Evolutionary conservation across 164 flowering plant species (phyloP).

Genomic region (Nymphaea thermarum): DNA sequence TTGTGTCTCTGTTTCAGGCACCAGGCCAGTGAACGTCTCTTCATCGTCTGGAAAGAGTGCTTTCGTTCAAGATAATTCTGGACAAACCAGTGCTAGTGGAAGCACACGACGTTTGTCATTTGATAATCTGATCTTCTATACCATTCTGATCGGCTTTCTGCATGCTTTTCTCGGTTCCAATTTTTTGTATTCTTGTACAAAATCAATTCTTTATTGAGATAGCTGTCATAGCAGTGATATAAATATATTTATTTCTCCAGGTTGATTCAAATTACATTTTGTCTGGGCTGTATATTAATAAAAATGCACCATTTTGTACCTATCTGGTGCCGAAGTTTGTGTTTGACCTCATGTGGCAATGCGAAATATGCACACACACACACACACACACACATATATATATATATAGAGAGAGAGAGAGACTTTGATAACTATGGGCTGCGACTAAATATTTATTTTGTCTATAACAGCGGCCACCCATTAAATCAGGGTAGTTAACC

Average conservation of each 20-base stretch:
- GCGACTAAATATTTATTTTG: no score
- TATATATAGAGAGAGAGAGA: no score
- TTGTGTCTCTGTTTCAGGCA: constrained; percentile 22
- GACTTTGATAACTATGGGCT: no score
- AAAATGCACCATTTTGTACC: not conserved
- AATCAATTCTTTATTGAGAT: not conserved
- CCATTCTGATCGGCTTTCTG: not conserved
- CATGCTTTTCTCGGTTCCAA: not conserved
- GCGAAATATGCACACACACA: no score
- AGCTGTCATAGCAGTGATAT: not conserved
- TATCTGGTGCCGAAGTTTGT: not conserved
- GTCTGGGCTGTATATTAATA: not conserved
- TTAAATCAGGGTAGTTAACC: no score
- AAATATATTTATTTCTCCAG: not conserved
- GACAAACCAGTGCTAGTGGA: constrained; percentile 16
- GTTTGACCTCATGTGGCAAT: not conserved
- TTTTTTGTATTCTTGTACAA: not conserved
- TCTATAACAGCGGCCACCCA: no score
- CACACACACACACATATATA: no score
- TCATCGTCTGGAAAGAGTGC: constrained; percentile 28
- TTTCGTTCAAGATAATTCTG: constrained; percentile 25
- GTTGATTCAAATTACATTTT: not conserved
- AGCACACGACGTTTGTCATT: not conserved
- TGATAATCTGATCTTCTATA: not conserved
- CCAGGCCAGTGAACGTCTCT: constrained; percentile 53